These are phyloP conservation scores for Huntiella bhutanensis DNA, from an alignment of 2,329 filamentous ascomycete genomes.

Conservation along the genomic window DNA sequence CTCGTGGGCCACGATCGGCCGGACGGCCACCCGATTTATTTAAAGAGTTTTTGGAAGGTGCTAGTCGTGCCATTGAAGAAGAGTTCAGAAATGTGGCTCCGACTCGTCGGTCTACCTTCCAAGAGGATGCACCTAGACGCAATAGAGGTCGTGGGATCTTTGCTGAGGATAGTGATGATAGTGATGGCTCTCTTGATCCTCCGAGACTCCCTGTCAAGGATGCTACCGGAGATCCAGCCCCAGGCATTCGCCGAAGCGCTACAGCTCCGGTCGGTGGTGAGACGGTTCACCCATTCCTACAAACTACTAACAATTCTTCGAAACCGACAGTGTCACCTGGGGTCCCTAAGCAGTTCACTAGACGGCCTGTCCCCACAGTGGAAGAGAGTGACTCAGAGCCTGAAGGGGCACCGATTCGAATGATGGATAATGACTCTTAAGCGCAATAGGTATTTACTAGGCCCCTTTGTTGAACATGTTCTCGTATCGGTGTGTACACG, in stretches of 20 bases:
- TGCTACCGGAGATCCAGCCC: background rate
- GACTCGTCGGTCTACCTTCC: constrained; percentile 5
- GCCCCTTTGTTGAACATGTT: no score
- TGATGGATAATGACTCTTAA: constrained; percentile 9
- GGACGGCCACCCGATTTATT: background rate
- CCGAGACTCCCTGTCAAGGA: constrained; percentile 8
- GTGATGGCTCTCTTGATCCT: background rate
- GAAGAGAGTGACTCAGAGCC: constrained; percentile 6
- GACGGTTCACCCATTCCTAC: constrained; percentile 9
- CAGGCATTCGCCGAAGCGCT: constrained; percentile 7
- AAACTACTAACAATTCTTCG: background rate
- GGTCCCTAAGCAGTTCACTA: no score
- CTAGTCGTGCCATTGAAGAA: background rate
- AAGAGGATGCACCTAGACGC: background rate
- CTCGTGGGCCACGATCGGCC: background rate
- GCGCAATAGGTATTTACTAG: no score
- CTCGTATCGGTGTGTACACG: no score
- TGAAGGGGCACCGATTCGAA: constrained; percentile 4
- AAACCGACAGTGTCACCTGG: background rate
- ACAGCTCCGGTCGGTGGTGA: constrained; percentile 4
- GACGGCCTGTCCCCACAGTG: no score
- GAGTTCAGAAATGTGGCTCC: background rate
- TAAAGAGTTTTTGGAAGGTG: background rate
- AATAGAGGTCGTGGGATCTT: background rate
- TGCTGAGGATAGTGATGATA: constrained; percentile 1